phyloP scores from a whole-genome alignment of 805 yeast genomes.

The Pichia sporocuriosa region DNA sequence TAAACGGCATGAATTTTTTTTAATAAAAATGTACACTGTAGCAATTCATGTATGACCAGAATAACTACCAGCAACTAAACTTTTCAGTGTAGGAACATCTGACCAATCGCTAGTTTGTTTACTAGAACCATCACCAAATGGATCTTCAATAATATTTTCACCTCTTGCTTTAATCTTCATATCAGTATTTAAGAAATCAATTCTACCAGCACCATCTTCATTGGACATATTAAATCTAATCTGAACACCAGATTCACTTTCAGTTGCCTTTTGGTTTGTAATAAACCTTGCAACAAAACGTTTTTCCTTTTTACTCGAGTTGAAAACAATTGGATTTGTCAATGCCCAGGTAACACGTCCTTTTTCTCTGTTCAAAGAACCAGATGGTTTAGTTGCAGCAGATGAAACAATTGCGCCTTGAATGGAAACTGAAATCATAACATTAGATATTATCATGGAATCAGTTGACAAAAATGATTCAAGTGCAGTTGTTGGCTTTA shows the following conservation, averaged over 20 bases:
- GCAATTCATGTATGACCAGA: conserved; percentile 31
- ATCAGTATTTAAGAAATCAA: conserved; percentile 34
- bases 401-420: conserved; percentile 56
- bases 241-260: conserved; percentile 67
- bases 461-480: conserved; percentile 26
- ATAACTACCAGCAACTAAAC: conserved; percentile 44
- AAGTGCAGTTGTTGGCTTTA: conserved; percentile 48
- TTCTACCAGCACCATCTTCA: conserved; percentile 38
- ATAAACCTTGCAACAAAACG: conserved; percentile 80
- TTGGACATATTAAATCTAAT: conserved; percentile 49
- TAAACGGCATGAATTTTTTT: too few relatives aligned
- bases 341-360: conserved; percentile 85
- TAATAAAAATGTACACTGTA: background rate
- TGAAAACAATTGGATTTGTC: conserved; percentile 33
- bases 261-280: conserved; percentile 67
- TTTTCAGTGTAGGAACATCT: conserved; percentile 39
- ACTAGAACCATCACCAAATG: conserved; percentile 27
- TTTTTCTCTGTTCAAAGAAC: conserved; percentile 81
- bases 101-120: conserved; percentile 22
- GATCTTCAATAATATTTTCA: conserved; percentile 27
- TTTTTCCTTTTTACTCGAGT: conserved; percentile 39
- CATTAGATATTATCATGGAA: conserved; percentile 44
- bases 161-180: conserved; percentile 28
- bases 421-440: conserved; percentile 55
- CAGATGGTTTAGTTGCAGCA: conserved; percentile 88